A percentile compares a stretch with the other conserved stretches of the same genome.
phyloP scores from a whole-genome alignment of 352 stramenopile genomes.

The Pythium sukuiense region DNA sequence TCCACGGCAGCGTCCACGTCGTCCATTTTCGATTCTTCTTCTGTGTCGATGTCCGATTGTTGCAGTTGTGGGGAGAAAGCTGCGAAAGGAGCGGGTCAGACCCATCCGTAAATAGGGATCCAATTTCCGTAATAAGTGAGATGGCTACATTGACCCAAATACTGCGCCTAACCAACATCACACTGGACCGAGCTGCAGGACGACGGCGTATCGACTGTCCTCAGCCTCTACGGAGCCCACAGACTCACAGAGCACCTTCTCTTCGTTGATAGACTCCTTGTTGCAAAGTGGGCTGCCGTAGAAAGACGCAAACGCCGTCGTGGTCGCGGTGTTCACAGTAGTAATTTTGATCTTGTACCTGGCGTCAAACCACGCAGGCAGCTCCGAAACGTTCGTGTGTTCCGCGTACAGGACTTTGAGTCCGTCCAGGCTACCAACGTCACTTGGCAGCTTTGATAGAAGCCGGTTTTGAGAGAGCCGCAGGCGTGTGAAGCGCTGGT shows the following conservation, averaged over 20 bases:
- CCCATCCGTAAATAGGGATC: slow-evolving; percentile 2
- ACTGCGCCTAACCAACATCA: not conserved
- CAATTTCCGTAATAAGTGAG: not conserved
- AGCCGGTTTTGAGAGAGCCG: slow-evolving; percentile 2
- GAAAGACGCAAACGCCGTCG: not conserved
- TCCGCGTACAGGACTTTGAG: not conserved
- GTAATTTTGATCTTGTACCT: not conserved
- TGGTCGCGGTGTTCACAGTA: not conserved
- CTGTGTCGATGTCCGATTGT: not conserved
- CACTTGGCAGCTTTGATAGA: not conserved
- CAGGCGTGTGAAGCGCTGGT: slow-evolving; percentile 1
- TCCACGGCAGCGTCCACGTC: not conserved
- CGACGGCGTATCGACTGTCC: slow-evolving; percentile 2
- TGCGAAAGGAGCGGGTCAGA: not conserved
- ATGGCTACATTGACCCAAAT: slow-evolving; percentile 2
- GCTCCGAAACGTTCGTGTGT: slow-evolving; percentile 9
- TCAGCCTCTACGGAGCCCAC: not conserved
- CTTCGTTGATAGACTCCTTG: not conserved
- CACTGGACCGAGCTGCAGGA: not conserved
- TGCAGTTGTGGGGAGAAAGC: slow-evolving; percentile 17
- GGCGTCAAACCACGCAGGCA: slow-evolving; percentile 3
- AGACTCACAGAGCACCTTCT: not conserved
- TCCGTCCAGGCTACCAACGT: not conserved
- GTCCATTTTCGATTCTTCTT: slow-evolving; percentile 4
- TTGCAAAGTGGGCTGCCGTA: slow-evolving; percentile 1